Evolutionary conservation across 1,284 basidiomycete species (phyloP).

Genomic region (Earliella scabrosa): DNA sequence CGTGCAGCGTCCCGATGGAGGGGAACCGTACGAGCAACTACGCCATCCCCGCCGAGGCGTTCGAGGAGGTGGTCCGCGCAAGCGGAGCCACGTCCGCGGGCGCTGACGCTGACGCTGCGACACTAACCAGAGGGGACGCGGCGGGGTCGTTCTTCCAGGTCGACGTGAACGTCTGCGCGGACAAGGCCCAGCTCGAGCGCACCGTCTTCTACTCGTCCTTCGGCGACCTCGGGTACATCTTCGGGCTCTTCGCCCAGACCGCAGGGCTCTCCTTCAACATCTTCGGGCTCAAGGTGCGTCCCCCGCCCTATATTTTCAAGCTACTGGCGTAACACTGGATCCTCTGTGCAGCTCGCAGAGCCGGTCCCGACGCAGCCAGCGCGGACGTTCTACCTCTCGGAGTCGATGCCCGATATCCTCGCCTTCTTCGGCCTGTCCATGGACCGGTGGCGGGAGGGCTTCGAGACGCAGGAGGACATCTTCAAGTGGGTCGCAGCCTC

Average conservation of each 20-base stretch:
- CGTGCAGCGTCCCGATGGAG: constrained; percentile 47
- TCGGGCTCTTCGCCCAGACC: constrained; percentile 56
- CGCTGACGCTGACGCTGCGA: not conserved
- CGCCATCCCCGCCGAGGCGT: constrained; percentile 49
- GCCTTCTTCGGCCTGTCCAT: constrained; percentile 60
- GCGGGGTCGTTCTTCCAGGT: constrained; percentile 50
- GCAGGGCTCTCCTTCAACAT: constrained; percentile 52
- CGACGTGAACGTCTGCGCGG: constrained; percentile 62
- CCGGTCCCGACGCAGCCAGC: constrained; percentile 31
- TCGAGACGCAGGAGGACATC: constrained; percentile 51
- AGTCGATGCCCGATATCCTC: constrained; percentile 51
- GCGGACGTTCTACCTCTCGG: constrained; percentile 34
- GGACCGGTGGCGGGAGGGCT: constrained; percentile 54
- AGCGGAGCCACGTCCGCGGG: not conserved
- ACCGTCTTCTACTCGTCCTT: constrained; percentile 61
- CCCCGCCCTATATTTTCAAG: not conserved
- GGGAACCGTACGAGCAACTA: constrained; percentile 65
- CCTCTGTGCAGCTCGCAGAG: constrained; percentile 23
- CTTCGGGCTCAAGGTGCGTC: constrained; percentile 61
- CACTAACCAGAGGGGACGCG: not conserved
- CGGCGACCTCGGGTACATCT: constrained; percentile 72
- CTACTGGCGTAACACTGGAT: constrained; percentile 17
- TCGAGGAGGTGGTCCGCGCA: constrained; percentile 4
- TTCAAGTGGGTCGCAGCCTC: constrained; percentile 62
- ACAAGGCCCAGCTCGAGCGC: constrained; percentile 52